phyloP scores from a whole-genome alignment of 225 moss, liverwort and hornwort genomes.

The Antitrichia curtipendula region DNA sequence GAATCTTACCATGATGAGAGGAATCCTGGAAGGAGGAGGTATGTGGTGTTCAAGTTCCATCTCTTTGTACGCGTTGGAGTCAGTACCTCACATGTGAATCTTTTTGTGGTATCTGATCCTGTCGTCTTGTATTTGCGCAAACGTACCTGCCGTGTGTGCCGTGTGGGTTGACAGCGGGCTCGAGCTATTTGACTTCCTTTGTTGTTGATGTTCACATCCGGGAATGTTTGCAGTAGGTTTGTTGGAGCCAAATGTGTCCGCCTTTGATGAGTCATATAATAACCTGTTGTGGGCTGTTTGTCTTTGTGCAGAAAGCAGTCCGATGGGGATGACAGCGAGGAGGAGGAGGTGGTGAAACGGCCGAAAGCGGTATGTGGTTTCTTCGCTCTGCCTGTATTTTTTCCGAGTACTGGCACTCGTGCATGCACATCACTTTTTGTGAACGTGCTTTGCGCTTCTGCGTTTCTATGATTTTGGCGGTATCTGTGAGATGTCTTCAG shows the following conservation, averaged over 20 bases:
- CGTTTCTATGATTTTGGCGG: not conserved
- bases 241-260: not conserved
- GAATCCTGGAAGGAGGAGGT: slow-evolving; percentile 81
- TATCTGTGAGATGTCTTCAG: not conserved
- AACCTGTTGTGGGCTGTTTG: not conserved
- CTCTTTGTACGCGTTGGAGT: not conserved
- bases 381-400: not conserved
- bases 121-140: not conserved
- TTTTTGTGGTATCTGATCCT: not conserved
- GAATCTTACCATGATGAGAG: slow-evolving; percentile 66
- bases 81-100: not conserved
- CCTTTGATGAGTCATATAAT: not conserved
- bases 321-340: slow-evolving; percentile 94
- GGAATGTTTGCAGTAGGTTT: not conserved
- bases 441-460: not conserved
- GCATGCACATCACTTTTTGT: not conserved
- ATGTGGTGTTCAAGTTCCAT: not conserved
- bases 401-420: not conserved
- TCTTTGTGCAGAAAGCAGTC: slow-evolving; percentile 59
- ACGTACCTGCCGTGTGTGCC: not conserved
- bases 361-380: slow-evolving; percentile 60
- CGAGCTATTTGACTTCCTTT: not conserved
- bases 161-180: not conserved
- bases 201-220: not conserved
- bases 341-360: slow-evolving; percentile 85